Conservation (phyloP, 371 early-diverging fungal genomes). For the Rhizopus stolonifer region DNA sequence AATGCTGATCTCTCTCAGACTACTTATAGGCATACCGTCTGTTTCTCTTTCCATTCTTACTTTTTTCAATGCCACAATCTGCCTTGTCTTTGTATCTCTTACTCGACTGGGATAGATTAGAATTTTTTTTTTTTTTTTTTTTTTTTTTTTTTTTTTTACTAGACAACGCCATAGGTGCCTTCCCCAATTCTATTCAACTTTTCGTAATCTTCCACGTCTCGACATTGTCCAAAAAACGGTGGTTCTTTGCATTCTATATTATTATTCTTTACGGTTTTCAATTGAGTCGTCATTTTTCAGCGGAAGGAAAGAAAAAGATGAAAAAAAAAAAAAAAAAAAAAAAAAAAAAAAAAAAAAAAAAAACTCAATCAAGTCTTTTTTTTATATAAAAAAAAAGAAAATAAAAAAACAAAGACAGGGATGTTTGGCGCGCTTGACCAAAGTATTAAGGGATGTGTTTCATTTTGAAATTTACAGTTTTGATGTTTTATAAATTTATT, state of each 20-base stretch:
- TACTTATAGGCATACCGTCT: conserved; percentile 79
- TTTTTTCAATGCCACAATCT: conserved; percentile 88
- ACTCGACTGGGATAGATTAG: conserved; percentile 49
- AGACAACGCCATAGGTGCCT: conserved; percentile 89
- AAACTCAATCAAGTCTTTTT: too few relatives aligned
- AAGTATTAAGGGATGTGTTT: too few relatives aligned
- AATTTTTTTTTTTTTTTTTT: neutral
- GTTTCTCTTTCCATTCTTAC: conserved; percentile 84
- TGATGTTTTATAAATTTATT: too few relatives aligned
- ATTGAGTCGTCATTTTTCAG: neutral
- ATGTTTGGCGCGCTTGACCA: too few relatives aligned
- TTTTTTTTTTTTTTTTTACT: conserved; percentile 43
- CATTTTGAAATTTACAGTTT: too few relatives aligned
- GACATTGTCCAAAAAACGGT: conserved; percentile 58
- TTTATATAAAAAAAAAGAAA: too few relatives aligned
- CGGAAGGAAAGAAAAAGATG: too few relatives aligned
- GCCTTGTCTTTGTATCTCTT: conserved; percentile 59
- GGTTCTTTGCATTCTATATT: conserved; percentile 28
- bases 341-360: too few relatives aligned
- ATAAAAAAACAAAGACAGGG: too few relatives aligned
- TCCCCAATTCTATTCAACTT: conserved; percentile 71
- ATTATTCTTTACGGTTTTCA: conserved; percentile 31
- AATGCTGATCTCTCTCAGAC: conserved; percentile 91
- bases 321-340: too few relatives aligned
- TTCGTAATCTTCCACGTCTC: conserved; percentile 66